Percentiles rank a stretch among this genome's conserved stretches.
These are phyloP conservation scores for Fusarium siculi DNA, from an alignment of 2,329 filamentous ascomycete species.

Conservation along the genomic window DNA sequence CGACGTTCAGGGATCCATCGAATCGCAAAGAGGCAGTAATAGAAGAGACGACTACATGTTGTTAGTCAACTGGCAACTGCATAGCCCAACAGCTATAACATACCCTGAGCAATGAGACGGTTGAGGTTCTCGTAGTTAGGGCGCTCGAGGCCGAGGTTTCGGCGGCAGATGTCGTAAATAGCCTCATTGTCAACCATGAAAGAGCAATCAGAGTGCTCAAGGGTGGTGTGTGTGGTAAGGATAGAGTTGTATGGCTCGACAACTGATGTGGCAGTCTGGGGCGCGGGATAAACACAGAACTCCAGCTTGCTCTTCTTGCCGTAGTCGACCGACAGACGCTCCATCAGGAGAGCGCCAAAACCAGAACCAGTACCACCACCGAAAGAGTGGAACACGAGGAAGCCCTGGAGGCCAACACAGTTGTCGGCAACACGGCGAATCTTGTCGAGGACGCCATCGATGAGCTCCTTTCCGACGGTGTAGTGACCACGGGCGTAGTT, in stretches of 20 bases:
- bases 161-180: conserved; percentile 99
- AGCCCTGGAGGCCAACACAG: conserved; percentile 97
- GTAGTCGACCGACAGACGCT: conserved; percentile 98
- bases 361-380: conserved; percentile 98
- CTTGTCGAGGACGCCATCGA: conserved; percentile 97
- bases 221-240: conserved; percentile 97
- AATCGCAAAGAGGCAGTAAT: conserved; percentile 99
- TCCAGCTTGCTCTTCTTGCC: conserved; percentile 99
- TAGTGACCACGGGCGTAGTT: conserved; percentile 99
- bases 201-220: conserved; percentile 99
- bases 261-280: conserved; percentile 95
- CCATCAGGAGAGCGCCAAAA: conserved; percentile 98
- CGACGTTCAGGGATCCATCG: conserved; percentile 98
- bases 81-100: conserved; percentile 11
- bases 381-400: conserved; percentile 99
- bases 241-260: conserved; percentile 99
- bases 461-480: conserved; percentile 99
- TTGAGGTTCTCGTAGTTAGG: conserved; percentile 99
- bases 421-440: conserved; percentile 97
- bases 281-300: conserved; percentile 98
- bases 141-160: conserved; percentile 96
- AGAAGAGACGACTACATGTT: conserved; percentile 83
- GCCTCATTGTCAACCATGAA: conserved; percentile 99
- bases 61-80: conserved; percentile 33
- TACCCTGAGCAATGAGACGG: conserved; percentile 96